Conservation (phyloP, 192 early-diverging fungal species). For the Coemansia sp. region DNA sequence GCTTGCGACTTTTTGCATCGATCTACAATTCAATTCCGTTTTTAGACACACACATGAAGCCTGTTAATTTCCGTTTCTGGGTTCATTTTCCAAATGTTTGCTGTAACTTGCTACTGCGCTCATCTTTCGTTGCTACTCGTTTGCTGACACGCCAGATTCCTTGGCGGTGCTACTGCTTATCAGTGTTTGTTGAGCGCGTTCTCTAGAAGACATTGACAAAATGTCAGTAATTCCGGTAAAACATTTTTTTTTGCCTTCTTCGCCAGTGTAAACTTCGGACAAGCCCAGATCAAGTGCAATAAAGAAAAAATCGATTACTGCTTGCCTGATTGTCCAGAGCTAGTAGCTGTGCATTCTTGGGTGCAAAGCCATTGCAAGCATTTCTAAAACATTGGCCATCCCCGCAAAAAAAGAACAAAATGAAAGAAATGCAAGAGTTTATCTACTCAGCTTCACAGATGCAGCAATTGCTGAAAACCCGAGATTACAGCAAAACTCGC, state of each 20-base stretch:
- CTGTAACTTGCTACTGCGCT: not conserved
- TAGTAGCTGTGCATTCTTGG: not conserved
- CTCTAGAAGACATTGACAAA: not conserved
- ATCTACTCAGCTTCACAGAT: not conserved
- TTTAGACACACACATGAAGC: no score
- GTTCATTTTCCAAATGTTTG: not conserved
- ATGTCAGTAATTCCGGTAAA: not conserved
- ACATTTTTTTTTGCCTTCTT: not conserved
- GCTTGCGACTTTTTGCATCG: no score
- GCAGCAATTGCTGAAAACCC: no score
- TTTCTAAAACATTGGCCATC: not conserved
- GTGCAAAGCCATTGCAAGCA: slow-evolving; percentile 1
- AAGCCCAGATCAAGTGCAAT: not conserved
- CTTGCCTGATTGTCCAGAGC: not conserved
- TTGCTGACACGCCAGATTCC: no score
- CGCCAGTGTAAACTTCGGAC: not conserved
- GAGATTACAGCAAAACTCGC: not conserved
- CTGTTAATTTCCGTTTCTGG: no score
- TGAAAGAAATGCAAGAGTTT: not conserved
- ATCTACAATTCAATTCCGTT: no score
- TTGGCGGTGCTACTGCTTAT: no score
- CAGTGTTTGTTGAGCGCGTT: not conserved
- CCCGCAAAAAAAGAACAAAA: not conserved
- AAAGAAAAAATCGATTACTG: not conserved
- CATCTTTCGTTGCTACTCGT: no score